These are phyloP conservation scores for Yarrowia divulgata DNA, from an alignment of 805 yeast species.

Conservation along the genomic window DNA sequence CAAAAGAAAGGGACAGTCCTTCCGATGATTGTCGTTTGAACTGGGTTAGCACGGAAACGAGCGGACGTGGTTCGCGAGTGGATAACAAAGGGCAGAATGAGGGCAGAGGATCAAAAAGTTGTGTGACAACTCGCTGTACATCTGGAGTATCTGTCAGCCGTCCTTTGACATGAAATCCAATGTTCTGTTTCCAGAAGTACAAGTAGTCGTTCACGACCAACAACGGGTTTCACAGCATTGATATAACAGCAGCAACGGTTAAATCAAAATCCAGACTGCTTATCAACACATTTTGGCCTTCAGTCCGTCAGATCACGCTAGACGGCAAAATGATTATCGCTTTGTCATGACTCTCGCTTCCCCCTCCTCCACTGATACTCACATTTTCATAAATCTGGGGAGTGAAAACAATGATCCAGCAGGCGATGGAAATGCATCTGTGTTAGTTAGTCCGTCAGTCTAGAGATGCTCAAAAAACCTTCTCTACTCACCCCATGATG, in stretches of 20 bases:
- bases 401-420: constrained; percentile 97
- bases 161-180: too few species aligned
- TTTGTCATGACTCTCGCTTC: background rate
- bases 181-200: too few species aligned
- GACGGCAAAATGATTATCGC: too few species aligned
- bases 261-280: too few species aligned
- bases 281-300: too few species aligned
- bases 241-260: background rate
- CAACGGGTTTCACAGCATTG: background rate
- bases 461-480: background rate
- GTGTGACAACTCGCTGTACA: too few species aligned
- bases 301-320: too few species aligned
- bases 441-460: constrained; percentile 7
- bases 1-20: constrained; percentile 85
- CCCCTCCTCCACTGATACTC: constrained; percentile 39
- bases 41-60: constrained; percentile 42
- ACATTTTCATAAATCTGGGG: constrained; percentile 93
- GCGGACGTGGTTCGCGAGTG: constrained; percentile 1
- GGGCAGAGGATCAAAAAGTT: too few species aligned
- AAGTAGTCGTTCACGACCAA: too few species aligned
- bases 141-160: too few species aligned
- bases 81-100: background rate
- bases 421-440: constrained; percentile 87
- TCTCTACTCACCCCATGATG: constrained; percentile 60
- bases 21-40: constrained; percentile 85